Conservation (phyloP, 192 early-diverging fungal species). For the Entomortierella parvispora region DNA sequence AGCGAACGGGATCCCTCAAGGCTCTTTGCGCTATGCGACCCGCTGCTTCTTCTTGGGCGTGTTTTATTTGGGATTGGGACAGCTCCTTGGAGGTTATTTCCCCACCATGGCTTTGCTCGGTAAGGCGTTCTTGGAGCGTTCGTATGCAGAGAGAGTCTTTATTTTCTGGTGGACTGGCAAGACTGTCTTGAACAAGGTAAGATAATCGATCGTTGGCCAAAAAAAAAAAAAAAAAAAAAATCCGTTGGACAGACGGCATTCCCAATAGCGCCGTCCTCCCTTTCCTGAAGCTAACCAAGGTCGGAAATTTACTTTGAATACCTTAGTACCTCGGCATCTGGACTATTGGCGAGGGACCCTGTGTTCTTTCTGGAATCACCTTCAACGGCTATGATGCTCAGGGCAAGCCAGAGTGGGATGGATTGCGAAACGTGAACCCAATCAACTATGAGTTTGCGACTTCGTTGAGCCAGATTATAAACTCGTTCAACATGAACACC, state of each 20-base stretch:
- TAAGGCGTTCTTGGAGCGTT: conserved; percentile 47
- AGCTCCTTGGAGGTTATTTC: conserved; percentile 57
- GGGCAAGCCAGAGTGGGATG: conserved; percentile 59
- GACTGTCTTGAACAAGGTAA: conserved; percentile 62
- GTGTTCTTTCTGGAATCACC: conserved; percentile 64
- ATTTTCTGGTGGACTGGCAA: conserved; percentile 62
- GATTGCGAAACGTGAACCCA: conserved; percentile 62
- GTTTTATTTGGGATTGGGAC: conserved; percentile 56
- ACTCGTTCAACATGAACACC: conserved; percentile 73
- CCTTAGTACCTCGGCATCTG: conserved; percentile 75
- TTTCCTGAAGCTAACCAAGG: too few relatives aligned
- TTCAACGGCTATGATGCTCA: conserved; percentile 62
- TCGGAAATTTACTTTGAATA: too few relatives aligned
- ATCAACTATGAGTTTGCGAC: conserved; percentile 64
- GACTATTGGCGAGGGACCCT: conserved; percentile 68
- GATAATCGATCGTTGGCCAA: not conserved
- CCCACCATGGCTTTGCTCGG: conserved; percentile 56
- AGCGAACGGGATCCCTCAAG: conserved; percentile 44
- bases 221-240: not conserved
- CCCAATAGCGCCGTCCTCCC: too few relatives aligned
- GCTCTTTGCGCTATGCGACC: conserved; percentile 46
- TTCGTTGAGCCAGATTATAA: conserved; percentile 61
- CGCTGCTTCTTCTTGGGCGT: conserved; percentile 53
- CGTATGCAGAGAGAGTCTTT: conserved; percentile 45
- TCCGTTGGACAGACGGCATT: not conserved